Evolutionary conservation across 495 filamentous ascomycete genomes (phyloP), one percentile per base, ranked within the genome.

Genomic region (Annulohypoxylon bovei): DNA sequence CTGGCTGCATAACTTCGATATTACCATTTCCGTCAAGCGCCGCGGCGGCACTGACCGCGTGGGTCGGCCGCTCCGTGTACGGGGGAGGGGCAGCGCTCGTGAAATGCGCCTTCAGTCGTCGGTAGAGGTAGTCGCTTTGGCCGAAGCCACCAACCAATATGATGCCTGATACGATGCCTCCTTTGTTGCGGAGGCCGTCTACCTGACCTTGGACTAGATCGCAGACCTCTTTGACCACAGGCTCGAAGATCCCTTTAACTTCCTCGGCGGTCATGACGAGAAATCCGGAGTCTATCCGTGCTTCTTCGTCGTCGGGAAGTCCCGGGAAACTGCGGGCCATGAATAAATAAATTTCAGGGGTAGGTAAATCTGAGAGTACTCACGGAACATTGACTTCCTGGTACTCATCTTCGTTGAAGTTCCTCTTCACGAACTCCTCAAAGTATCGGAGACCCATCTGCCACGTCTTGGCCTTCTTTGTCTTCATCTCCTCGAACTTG

Each of bases 331-430:
- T 84, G 33, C 2, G 14, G 23, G 40, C 2, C 2, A 20, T 58
- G 33, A 40, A 60, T 40, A 20, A 6, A 14, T 32, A 23, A 35
- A 5, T 12, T 47, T 28, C 28, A 8, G 20, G 30, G 28, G 1
- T 14, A 6, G 22, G 27, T 47, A 27, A 25, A 6, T 0, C 6
- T 6, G 5, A 1, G 12, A 12, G 39, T 7, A 4, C 83, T 53
- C 74, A 85, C 82, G 90, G 90, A 0, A 92, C 83, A 44, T 91
- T 91, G 54, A 90, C 84, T 67, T 89, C 90, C 54, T 86, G 81
- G 64, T 91, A 86, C 63, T 92, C 89, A 27, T 91, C 89, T 72
- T 91, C 89, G 71, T 90, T 90, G 75, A 92, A 93, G 66, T 92
- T 92, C 14, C 88, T 84, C 77, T 91, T 91, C 2, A 91, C 86